Percentiles rank a stretch among this genome's conserved stretches.
Evolutionary conservation across 495 filamentous ascomycete genomes (phyloP).

Genomic region (Aspergillus nanangensis): DNA sequence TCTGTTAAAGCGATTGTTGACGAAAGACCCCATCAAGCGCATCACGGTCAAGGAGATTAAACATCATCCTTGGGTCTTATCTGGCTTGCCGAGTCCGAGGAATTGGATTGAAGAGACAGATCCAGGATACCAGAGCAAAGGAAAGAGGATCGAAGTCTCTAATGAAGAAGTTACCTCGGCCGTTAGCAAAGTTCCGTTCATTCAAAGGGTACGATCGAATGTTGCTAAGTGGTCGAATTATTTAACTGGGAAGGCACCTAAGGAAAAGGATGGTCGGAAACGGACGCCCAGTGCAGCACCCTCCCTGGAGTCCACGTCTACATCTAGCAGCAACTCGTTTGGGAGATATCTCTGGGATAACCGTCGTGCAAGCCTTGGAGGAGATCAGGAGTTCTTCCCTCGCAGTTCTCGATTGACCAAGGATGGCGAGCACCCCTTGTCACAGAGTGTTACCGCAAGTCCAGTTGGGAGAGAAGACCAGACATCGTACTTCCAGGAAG

Average conservation of each 20-base stretch:
- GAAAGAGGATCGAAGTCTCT: constrained; percentile 89
- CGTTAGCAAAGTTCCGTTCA: constrained; percentile 81
- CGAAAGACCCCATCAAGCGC: constrained; percentile 81
- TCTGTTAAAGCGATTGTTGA: constrained; percentile 74
- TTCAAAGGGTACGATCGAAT: constrained; percentile 60
- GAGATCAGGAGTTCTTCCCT: constrained; percentile 55
- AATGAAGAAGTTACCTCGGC: constrained; percentile 84
- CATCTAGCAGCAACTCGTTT: constrained; percentile 25
- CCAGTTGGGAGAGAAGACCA: constrained; percentile 49
- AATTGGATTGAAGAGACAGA: constrained; percentile 93
- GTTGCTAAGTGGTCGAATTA: constrained; percentile 55
- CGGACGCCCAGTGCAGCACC: constrained; percentile 29
- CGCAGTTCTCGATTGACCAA: constrained; percentile 34
- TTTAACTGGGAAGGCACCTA: constrained; percentile 55
- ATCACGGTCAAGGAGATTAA: constrained; percentile 92
- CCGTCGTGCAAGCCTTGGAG: constrained; percentile 65
- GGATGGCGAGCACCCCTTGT: constrained; percentile 71
- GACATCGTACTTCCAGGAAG: constrained; percentile 40
- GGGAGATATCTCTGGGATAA: constrained; percentile 35
- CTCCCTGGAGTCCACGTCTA: constrained; percentile 32
- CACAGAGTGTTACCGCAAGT: constrained; percentile 74
- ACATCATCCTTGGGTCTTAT: constrained; percentile 90
- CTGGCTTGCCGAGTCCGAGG: constrained; percentile 67
- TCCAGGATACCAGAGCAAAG: constrained; percentile 71
- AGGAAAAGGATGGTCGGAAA: constrained; percentile 50